Percentiles rank a stretch among this genome's conserved stretches.
Evolutionary conservation across 805 yeast species (phyloP).

Genomic region (Pichia exigua): DNA sequence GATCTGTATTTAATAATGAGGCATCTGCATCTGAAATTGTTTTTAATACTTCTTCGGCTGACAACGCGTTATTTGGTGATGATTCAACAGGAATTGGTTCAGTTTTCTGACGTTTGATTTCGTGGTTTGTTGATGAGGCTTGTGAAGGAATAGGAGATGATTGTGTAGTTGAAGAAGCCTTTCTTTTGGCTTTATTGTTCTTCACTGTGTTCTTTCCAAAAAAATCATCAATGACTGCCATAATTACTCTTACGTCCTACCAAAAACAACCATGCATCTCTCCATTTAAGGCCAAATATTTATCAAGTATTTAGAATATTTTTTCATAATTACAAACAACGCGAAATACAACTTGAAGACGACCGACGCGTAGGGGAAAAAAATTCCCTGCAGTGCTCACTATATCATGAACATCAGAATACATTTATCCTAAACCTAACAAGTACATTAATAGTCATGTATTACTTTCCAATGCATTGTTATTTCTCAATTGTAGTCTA

Average conservation of each 20-base stretch:
- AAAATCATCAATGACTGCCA: conserved; percentile 26
- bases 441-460: too few species aligned
- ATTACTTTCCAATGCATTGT: too few species aligned
- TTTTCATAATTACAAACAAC: neutral
- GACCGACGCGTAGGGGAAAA: neutral
- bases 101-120: conserved; percentile 6
- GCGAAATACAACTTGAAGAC: neutral
- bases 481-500: too few species aligned
- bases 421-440: too few species aligned
- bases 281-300: neutral
- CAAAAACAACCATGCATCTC: neutral
- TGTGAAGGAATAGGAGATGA: neutral
- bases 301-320: too few species aligned
- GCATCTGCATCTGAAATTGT: conserved; percentile 71
- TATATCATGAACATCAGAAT: too few species aligned
- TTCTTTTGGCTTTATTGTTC: conserved; percentile 5
- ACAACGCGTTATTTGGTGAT: conserved; percentile 1
- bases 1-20: conserved; percentile 24
- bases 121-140: neutral
- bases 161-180: neutral
- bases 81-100: neutral
- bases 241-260: conserved; percentile 1
- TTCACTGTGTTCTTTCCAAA: conserved; percentile 24
- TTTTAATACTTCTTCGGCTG: conserved; percentile 51
- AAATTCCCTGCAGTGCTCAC: too few species aligned